These are phyloP conservation scores for Ceratorhiza oryzae-sativae DNA, from an alignment of 1,284 basidiomycete genomes.

Conservation along the genomic window DNA sequence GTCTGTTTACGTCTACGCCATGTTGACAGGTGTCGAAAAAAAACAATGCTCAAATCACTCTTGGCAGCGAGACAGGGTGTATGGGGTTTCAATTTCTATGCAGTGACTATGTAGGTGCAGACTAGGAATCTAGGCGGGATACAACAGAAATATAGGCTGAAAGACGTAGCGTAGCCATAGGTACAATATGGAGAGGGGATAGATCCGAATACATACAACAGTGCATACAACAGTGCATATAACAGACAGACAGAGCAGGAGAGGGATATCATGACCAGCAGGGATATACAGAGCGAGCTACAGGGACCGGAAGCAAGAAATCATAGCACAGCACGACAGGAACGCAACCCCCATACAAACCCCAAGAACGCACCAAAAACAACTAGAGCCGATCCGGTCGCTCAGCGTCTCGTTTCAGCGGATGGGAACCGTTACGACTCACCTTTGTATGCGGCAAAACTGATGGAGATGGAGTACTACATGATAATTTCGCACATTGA, in stretches of 20 bases:
- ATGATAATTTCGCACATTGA: conserved; percentile 29
- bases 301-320: neutral
- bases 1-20: too few species aligned
- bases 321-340: neutral
- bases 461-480: neutral
- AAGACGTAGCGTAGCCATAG: neutral
- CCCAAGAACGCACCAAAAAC: neutral
- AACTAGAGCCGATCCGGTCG: neutral
- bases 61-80: neutral
- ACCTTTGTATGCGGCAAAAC: conserved; percentile 17
- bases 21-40: too few species aligned
- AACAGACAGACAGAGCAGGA: neutral
- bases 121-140: neutral
- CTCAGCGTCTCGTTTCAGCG: neutral
- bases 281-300: neutral
- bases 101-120: neutral
- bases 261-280: neutral
- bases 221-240: neutral
- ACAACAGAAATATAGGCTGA: neutral
- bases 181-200: neutral
- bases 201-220: neutral
- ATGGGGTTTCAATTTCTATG: neutral
- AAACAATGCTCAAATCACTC: too few species aligned
- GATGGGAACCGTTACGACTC: neutral
- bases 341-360: neutral